Base-by-base conservation (phyloP, 83 land plant species). In the Isoetes engelmannii region DNA sequence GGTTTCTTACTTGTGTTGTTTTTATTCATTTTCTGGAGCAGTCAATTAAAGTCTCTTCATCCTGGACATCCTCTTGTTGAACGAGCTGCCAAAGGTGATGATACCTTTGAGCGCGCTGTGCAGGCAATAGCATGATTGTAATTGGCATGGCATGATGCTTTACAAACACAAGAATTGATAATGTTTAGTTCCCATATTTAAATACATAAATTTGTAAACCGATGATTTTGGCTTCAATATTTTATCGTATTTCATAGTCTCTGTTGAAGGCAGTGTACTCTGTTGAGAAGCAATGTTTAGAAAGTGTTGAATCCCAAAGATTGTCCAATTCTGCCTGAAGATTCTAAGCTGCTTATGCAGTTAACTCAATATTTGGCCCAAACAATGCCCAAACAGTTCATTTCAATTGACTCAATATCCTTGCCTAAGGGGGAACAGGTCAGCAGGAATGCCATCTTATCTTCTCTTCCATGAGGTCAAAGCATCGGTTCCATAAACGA, bases 41-140 rank as follows among this genome's bases (percentile, higher is more conserved):
- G 97, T 66, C 98, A 93, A 62, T 73, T 93, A 82, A 93, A 84
- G 85, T 53, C 82, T 15, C 73, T 87, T 48, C 81, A 88, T 72
- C 97, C 97, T 12, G 86, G 81, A 12, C 97, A 90, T 75, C 45
- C 75, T 44, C 83, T 90, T 53, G 83, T 86, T 55, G 82, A 88
- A 58, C 86, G 97, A 4, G 56, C 69, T 7, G 63, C 83, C 57
- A 47, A 70, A 61, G 97, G 84, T 7, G 95, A 92, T 75, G 91
- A 84, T 20, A 76, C 72, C 69, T 89, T 89, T 80, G 67, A 64
- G 66, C 85, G 92, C 74, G 91, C 96, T 21, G 50, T 89, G 45
- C 97, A 89, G 63, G 48, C 81, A 0, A 54, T 86, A 65, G 90
- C 87, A 18, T 90, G 65, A 82, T n/a, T 41, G 49, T 47, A 41